Conservation (phyloP, 106 monocot genomes). For the Phalaenopsis equestris region DNA sequence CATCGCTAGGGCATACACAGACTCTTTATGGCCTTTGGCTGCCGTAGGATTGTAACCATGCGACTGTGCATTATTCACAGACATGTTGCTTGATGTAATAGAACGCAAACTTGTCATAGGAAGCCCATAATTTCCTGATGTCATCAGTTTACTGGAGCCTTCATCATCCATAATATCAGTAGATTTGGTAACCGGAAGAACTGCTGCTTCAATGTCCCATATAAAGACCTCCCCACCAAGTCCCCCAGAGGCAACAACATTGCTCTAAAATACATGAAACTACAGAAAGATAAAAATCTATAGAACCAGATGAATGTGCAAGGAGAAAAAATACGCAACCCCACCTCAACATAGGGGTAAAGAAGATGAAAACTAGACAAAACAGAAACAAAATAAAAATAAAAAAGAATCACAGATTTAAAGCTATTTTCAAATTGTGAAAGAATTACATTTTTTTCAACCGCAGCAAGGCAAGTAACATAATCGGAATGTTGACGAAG, state of each 20-base stretch:
- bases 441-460: conserved; percentile 74
- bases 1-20: conserved; percentile 98
- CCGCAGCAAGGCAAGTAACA: conserved; percentile 82
- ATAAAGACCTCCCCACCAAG: conserved; percentile 97
- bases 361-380: neutral
- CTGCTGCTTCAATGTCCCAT: conserved; percentile 94
- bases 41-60: conserved; percentile 68
- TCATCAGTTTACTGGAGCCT: conserved; percentile 46
- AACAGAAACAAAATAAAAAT: neutral
- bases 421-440: neutral
- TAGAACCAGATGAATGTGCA: neutral
- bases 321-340: neutral
- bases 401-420: neutral
- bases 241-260: conserved; percentile 92
- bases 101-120: conserved; percentile 53
- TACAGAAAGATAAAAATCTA: conserved; percentile 33
- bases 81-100: conserved; percentile 47
- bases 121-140: conserved; percentile 51
- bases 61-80: conserved; percentile 37
- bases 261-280: conserved; percentile 56
- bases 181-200: conserved; percentile 60
- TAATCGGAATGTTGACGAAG: conserved; percentile 97
- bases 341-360: neutral
- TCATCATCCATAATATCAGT: conserved; percentile 59
- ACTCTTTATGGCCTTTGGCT: conserved; percentile 95